phyloP scores from a whole-genome alignment of 75 land plant species.

The Sequoiadendron giganteum region DNA sequence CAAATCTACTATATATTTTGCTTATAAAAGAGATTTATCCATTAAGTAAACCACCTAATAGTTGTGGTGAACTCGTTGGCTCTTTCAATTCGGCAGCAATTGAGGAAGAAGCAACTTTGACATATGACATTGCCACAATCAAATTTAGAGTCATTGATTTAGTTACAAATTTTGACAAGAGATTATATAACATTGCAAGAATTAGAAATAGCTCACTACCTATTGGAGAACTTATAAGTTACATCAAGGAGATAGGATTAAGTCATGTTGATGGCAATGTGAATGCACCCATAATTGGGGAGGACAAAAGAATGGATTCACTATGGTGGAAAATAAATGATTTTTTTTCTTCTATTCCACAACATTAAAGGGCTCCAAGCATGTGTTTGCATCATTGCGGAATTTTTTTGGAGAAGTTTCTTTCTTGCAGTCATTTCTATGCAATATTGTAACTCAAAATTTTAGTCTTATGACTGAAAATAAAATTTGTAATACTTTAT shows the following conservation, averaged over 20 bases:
- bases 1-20: background rate
- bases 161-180: conserved; percentile 81
- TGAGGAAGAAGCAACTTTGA: conserved; percentile 82
- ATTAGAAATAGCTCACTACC: conserved; percentile 12
- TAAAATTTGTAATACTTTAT: no score
- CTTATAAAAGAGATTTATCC: background rate
- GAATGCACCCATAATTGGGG: background rate
- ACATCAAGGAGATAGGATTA: background rate
- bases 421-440: no score
- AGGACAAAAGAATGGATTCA: background rate
- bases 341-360: no score
- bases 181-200: conserved; percentile 61
- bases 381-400: no score
- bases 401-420: no score
- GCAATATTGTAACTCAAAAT: no score
- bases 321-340: background rate
- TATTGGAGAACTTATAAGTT: background rate
- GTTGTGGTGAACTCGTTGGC: background rate
- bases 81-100: conserved; percentile 31
- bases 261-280: background rate
- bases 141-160: conserved; percentile 75
- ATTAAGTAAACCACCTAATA: background rate
- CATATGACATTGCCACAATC: conserved; percentile 86
- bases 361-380: no score
- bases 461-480: no score